Evolutionary conservation across 495 filamentous ascomycete species (phyloP), one percentile per base, ranked within the genome.

Genomic region (Saxophila tyrrhenica): DNA sequence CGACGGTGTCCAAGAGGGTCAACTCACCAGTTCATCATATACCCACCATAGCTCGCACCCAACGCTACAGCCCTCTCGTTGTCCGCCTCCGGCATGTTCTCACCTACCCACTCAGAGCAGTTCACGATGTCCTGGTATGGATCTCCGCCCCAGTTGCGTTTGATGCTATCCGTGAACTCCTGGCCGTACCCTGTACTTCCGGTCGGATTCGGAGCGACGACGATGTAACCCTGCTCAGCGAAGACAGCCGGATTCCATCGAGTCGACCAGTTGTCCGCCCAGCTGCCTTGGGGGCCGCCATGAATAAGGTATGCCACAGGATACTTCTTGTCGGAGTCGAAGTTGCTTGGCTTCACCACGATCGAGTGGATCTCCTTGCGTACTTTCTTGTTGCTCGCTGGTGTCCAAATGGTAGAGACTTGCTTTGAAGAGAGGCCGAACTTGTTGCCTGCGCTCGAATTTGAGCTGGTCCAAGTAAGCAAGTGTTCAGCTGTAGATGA

Each of bases 371-470:
- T 50, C 19, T 64, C 38, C 29, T 52, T 65, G 21, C 58, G 59
- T 17, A 60, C 48, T 10, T 67, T 66, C 69, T 49, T 35, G 17
- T 56, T 56, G 25, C 65, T 58, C 15, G 67, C 66, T 20, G 60
- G 61, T 52, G 62, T 69, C 52, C 61, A 62, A 32, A 70, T 70
- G 52, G 75, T 72, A 16, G 63, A 66, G 29, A 78, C 56, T 69
- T 64, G 73, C 42, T 59, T 68, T 62, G 25, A 69, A 54, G 42
- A 52, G 56, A 74, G 55, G 55, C 86, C 85, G 48, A 94, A 85
- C 41, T 79, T 70, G 43, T 75, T 72, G 22, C 89, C 87, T n/a
- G 77, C 73, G 43, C 79, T 80, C 10, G 81, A 78, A 58, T 74
- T 78, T 0, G 87, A 91, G 1, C 42, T 74, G 60, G 0, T 64